Base-by-base conservation (phyloP, 495 filamentous ascomycete species). In the Entonaema liquescens region DNA sequence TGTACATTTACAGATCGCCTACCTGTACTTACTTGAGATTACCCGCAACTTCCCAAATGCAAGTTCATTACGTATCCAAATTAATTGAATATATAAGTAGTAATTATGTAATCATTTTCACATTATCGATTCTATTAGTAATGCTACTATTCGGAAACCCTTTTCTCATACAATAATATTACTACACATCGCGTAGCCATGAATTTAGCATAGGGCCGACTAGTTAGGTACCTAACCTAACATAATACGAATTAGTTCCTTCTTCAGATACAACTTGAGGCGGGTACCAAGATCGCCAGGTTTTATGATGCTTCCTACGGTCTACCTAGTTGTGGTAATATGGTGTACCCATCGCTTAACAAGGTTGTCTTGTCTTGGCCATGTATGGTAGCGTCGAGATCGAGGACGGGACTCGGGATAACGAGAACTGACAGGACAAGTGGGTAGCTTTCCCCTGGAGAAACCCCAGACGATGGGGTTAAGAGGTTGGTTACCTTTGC, bases 381-480 rank as follows among this genome's bases (percentile, higher is more conserved):
- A 17, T 40, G 23, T 60, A 49, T 52, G 65, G 57, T 73, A 57
- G 65, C 60, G 57, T 58, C 33, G 52, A 69, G 59, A 72, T 72
- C 69, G 64, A 68, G 55, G 59, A 59, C 53, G 59, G 35, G 28
- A 64, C 59, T 63, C 28, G 54, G 62, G 59, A 67, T 29, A 55
- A 42, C 57, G 68, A 67, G 44, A 63, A 67, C 59, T 72, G 69
- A 67, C 69, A 67, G 59, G 59, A 72, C 59, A 72, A 72, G 69
- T 67, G 69, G 69, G 69, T 72, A 72, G 62, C 19, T 47, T 21
- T 19, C 26, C 40, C 57, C 25, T 29, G 44, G 19, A 47, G 64
- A 57, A 17, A 49, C 15, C 59, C 68, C 42, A 65, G 42, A 44
- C 60, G 38, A 61, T 60, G 55, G 50, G 62, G 56, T 61, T 38